Base-by-base conservation (phyloP, 257 asterid genomes). In the Ehretia macrophylla region DNA sequence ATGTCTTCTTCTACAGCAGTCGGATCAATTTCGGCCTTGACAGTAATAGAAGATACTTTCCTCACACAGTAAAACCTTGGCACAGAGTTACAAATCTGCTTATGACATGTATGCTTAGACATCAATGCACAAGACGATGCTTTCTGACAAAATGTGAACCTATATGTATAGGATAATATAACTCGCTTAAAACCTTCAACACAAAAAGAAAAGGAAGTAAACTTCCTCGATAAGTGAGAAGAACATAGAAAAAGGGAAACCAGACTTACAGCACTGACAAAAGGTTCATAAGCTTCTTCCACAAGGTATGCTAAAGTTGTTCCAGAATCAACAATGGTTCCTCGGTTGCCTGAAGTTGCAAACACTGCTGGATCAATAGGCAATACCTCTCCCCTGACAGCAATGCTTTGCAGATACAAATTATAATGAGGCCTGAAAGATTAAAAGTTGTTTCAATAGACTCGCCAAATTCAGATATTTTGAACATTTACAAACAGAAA, bases 221-320 rank as follows among this genome's bases (percentile, higher is more conserved):
- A 27, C 35, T 27, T 27, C 35, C 35, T 27, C 6, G 6, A 27
- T 27, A 27, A 6, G 35, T 27, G 35, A 27, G 35, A 27, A 1
- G 35, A 27, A 27, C 8, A 12, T 4, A 48, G 18, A 23, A 59
- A 17, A 66, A 14, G 23, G 35, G 14, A 60, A 58, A 67, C 42
- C 64, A 65, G 64, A 72, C 87, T 81, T 87, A 90, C 96, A 51
- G 95, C 84, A 68, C 72, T 67, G 71, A 85, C 82, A 67, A 90
- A 75, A 60, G 95, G 91, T 67, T 85, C 94, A 75, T 81, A 90
- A 51, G 96, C 97, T 67, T 78, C 93, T 62, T 73, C 80, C 21
- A 83, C 94, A 59, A 90, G 95, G 77, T 87, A 90, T 14, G 90
- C 85, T 72, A 90, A 77, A 66, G 97, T 90, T 66, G 97, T 90